Evolutionary conservation across 768 basidiomycete genomes (phyloP).

Genomic region (Rossbeevera mucosa): DNA sequence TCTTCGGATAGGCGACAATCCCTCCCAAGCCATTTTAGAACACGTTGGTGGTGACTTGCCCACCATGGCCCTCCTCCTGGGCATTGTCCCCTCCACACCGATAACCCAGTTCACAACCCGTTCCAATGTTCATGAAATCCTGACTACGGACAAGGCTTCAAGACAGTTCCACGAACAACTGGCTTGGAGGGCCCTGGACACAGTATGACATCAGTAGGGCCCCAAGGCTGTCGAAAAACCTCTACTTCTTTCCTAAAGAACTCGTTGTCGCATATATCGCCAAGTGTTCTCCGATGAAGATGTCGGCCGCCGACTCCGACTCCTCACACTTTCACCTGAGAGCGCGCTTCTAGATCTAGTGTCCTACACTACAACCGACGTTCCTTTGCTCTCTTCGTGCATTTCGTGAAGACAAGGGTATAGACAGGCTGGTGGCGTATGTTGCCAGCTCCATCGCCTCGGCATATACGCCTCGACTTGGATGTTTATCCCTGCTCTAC

Average conservation of each 20-base stretch:
- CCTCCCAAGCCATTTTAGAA: conserved; percentile 14
- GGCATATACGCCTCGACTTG: conserved; percentile 31
- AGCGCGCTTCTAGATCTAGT: neutral
- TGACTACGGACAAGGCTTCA: neutral
- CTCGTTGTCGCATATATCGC: conserved; percentile 23
- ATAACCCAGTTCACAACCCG: conserved; percentile 23
- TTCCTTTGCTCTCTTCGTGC: conserved; percentile 44
- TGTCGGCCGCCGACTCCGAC: neutral
- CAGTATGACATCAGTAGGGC: neutral
- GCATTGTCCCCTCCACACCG: conserved; percentile 19
- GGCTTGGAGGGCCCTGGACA: neutral
- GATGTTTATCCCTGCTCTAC: neutral
- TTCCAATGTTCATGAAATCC: conserved; percentile 20
- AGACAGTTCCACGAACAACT: conserved; percentile 24
- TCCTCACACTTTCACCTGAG: neutral
- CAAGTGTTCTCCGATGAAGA: conserved; percentile 29
- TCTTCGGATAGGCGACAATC: conserved; percentile 9
- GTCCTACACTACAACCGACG: conserved; percentile 44
- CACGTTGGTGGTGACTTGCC: conserved; percentile 23
- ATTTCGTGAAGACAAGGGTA: conserved; percentile 35
- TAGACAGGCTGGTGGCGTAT: conserved; percentile 38
- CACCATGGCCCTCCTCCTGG: conserved; percentile 23
- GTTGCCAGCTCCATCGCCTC: conserved; percentile 38
- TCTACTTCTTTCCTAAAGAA: conserved; percentile 12
- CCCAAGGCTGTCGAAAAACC: neutral